Evolutionary conservation across 805 yeast species (phyloP).

Genomic region (Wickerhamiella parazyma): DNA sequence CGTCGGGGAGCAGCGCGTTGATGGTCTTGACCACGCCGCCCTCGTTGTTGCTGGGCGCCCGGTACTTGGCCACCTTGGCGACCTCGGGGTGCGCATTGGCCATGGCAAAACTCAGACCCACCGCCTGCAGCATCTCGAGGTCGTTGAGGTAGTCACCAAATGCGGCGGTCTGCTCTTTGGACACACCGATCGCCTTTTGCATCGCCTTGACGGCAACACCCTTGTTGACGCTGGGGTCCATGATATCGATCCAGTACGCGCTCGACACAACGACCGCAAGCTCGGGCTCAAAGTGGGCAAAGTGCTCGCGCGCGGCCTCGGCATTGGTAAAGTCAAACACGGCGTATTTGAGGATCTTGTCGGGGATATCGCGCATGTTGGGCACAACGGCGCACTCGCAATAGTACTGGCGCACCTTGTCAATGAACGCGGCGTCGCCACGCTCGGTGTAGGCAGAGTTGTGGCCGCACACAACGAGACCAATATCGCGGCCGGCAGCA

Average conservation of each 20-base stretch:
- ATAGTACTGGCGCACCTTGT: constrained; percentile 9
- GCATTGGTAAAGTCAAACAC: constrained; percentile 8
- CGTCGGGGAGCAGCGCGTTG: constrained; percentile 6
- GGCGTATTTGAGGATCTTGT: constrained; percentile 8
- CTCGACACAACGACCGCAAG: constrained; percentile 6
- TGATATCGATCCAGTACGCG: constrained; percentile 9
- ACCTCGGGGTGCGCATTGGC: constrained; percentile 8
- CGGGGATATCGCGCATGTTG: constrained; percentile 8
- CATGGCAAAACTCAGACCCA: constrained; percentile 8
- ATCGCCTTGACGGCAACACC: constrained; percentile 9
- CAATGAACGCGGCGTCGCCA: constrained; percentile 4
- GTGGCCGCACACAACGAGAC: constrained; percentile 9
- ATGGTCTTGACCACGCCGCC: constrained; percentile 9
- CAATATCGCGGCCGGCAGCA: constrained; percentile 9
- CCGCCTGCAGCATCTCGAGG: constrained; percentile 63
- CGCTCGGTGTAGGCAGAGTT: constrained; percentile 10
- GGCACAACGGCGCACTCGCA: constrained; percentile 8
- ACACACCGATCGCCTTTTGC: constrained; percentile 9
- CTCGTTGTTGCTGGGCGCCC: constrained; percentile 8
- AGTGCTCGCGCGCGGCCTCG: constrained; percentile 7
- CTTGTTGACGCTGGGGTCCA: constrained; percentile 9
- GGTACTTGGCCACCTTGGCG: constrained; percentile 8
- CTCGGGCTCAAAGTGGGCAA: constrained; percentile 10
- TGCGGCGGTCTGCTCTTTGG: constrained; percentile 42
- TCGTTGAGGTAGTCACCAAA: constrained; percentile 98